Evolutionary conservation across 2,329 filamentous ascomycete genomes (phyloP), one percentile per base, ranked within the genome.

Genomic region (Trichoderma endophyticum): DNA sequence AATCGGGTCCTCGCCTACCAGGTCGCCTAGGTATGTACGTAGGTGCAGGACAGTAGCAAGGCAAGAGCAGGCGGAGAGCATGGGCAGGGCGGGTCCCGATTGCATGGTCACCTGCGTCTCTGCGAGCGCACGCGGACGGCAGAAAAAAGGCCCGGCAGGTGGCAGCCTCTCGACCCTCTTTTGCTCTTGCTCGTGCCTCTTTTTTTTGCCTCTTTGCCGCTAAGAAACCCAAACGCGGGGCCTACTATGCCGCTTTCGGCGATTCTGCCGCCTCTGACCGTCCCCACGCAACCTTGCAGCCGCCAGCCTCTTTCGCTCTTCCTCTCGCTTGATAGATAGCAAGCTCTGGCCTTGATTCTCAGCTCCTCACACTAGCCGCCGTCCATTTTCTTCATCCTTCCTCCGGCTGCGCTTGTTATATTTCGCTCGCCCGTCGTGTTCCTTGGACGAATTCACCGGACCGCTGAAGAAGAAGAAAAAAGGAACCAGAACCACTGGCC

Each of bases 201-300:
- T 34, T 66, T 66, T 56, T 66, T 66, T 66, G 63, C 63, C 63
- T 66, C 63, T 66, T 66, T 66, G 63, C 63, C 63, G 63, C 63
- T 66, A 66, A 66, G 14, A 34, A 6, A 43, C 28, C 30, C 18
- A 65, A 71, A 71, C 66, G 71, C 66, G 71, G 71, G 71, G 71
- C 66, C 65, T 43, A 26, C 72, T 73, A 73, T 28, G 18, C 69
- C 21, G 3, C 15, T 30, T 64, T 48, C 54, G 63, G 62, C 30
- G 18, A 62, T 79, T 79, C 75, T 79, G 78, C 78, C 78, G 67
- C 70, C n/a, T n/a, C 32, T 75, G 71, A 62, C 78, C 78, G 78
- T 75, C 77, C 39, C 39, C 75, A 39, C 56, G 36, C 62, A 60
- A 51, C 39, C 34, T 54, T 56, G 61, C 71, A 59, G 54, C 61